Evolutionary conservation across 495 filamentous ascomycete species (phyloP), one percentile per base, ranked within the genome.

Genomic region (Lophium mytilinum): DNA sequence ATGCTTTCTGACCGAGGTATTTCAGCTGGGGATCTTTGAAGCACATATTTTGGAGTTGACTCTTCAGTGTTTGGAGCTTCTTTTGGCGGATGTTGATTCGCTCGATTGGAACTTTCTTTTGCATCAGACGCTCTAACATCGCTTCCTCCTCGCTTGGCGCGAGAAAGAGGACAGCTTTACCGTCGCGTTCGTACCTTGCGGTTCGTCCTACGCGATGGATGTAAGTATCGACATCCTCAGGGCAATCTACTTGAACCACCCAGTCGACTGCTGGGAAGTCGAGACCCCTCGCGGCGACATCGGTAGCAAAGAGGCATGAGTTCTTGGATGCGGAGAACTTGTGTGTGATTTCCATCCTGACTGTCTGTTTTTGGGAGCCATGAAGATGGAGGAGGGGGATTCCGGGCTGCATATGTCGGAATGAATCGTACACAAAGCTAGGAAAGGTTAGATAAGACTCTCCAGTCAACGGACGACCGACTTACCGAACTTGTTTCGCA

Each of bases 181-280:
- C 93, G 39, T 86, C 79, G 56, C 85, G 86, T 59, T 96, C 88
- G 68, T 90, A 96, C n/a, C 93, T 82, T 1, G 93, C 93, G 21
- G 93, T 99, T 14, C 93, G 83, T 14, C 93, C 93, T 11, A 96
- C 94, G 50, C 93, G 84, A 69, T 98, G 93, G 60, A 98, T 98
- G 60, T 98, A 98, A 0, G 93, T 97, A 59, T 96, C 93, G 0
- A 86, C 87, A 70, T 98, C 93, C 71, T 98, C 93, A 0, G 93
- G 93, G 58, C 89, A 95, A 69, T 98, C 93, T 30, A 89, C 71
- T 66, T 98, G 93, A 45, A 97, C 84, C 9, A 98, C 93, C 90
- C 93, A 98, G 69, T 97, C 93, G 1, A 98, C 91, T 11, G 90
- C 88, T 0, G 93, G 93, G 68, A 98, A 96, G 68, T 98, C 93